phyloP scores from a whole-genome alignment of 495 filamentous ascomycete genomes.

The Lasiosphaeris hirsuta region DNA sequence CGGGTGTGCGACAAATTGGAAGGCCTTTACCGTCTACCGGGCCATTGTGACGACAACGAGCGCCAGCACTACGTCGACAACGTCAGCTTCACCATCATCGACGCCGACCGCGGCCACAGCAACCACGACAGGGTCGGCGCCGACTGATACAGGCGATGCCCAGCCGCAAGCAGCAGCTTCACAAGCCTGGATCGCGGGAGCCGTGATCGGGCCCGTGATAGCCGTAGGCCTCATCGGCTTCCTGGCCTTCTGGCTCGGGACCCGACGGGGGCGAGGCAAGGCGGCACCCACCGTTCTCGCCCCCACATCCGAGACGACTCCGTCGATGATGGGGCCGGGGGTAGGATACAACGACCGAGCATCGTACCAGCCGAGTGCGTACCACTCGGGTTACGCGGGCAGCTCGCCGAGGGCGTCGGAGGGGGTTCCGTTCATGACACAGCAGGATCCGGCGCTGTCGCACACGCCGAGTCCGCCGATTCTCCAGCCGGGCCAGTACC shows the following conservation, averaged over 20 bases:
- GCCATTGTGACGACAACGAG: constrained; percentile 1
- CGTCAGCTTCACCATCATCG: background rate
- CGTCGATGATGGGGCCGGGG: background rate
- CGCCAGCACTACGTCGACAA: background rate
- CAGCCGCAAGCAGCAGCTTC: background rate
- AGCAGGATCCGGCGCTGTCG: background rate
- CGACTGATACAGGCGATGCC: background rate
- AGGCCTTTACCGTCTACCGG: constrained; percentile 10
- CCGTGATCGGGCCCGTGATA: background rate
- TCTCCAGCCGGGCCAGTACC: background rate
- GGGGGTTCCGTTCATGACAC: background rate
- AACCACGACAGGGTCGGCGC: background rate
- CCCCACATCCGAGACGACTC: background rate
- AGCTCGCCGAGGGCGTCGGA: too few species aligned
- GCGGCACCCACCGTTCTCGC: background rate
- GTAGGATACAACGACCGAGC: too few species aligned
- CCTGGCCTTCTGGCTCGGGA: constrained; percentile 1
- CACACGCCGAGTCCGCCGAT: background rate
- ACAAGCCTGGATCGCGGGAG: constrained; percentile 13
- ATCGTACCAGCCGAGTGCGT: too few species aligned
- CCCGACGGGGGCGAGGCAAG: background rate
- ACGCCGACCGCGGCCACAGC: background rate
- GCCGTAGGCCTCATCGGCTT: background rate
- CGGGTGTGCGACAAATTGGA: constrained; percentile 12
- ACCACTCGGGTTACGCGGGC: too few species aligned